Evolutionary conservation across 2,329 filamentous ascomycete species (phyloP).

Genomic region (Phialocephala sp.): DNA sequence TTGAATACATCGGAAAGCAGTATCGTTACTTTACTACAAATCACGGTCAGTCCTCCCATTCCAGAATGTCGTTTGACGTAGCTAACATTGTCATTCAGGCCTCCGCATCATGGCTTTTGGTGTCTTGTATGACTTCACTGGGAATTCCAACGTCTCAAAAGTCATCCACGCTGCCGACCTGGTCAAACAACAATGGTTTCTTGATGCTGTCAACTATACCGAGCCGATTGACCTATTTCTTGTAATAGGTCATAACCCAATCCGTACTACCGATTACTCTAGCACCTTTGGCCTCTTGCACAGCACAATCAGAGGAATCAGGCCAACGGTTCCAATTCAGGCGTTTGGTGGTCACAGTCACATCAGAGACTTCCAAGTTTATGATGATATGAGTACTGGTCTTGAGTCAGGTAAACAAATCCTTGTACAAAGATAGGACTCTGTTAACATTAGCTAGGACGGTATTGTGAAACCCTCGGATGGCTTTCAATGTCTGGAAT

Average conservation of each 20-base stretch:
- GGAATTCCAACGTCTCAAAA: constrained; percentile 86
- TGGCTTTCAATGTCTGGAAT: constrained; percentile 82
- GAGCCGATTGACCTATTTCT: constrained; percentile 81
- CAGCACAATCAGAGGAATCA: constrained; percentile 73
- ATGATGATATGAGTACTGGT: constrained; percentile 76
- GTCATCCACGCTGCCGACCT: constrained; percentile 80
- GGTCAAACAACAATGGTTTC: constrained; percentile 85
- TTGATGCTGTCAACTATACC: constrained; percentile 72
- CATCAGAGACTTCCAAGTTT: constrained; percentile 80
- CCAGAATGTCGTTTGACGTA: too few species aligned
- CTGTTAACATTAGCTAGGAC: constrained; percentile 39
- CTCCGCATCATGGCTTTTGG: constrained; percentile 59
- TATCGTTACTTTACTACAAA: constrained; percentile 91
- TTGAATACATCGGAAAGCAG: constrained; percentile 76
- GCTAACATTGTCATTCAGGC: constrained; percentile 17
- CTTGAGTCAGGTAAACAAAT: constrained; percentile 71
- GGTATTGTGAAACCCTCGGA: constrained; percentile 92
- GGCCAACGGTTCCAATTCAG: constrained; percentile 81
- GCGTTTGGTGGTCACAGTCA: constrained; percentile 91
- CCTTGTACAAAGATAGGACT: background rate
- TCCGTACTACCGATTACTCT: constrained; percentile 60
- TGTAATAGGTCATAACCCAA: constrained; percentile 81
- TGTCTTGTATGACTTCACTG: constrained; percentile 90
- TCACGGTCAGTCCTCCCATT: constrained; percentile 59
- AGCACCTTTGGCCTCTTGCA: constrained; percentile 78